Conservation (phyloP, 768 basidiomycete species). For the Phanerodontia chrysosporium region DNA sequence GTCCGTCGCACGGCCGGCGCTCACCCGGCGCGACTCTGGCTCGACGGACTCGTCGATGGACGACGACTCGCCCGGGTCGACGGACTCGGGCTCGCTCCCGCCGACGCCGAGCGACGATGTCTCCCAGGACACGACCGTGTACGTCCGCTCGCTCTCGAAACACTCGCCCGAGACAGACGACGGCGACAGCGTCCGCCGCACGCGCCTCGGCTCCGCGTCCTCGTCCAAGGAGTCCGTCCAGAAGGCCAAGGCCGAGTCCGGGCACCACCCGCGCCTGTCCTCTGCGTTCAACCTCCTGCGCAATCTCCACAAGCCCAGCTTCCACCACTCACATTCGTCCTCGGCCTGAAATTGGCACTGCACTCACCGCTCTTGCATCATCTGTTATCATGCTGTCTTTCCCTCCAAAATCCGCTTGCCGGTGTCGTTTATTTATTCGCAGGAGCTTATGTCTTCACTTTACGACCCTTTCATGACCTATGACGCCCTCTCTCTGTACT, state of each 20-base stretch:
- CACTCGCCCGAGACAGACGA: constrained; percentile 4
- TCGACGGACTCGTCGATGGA: constrained; percentile 9
- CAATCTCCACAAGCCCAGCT: constrained; percentile 25
- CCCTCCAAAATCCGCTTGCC: not conserved
- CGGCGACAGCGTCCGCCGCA: not conserved
- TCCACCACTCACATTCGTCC: constrained; percentile 10
- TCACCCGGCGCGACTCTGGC: constrained; percentile 1
- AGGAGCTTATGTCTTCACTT: not conserved
- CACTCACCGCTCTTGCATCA: not conserved
- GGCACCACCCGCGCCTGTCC: constrained; percentile 12
- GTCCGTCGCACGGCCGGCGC: constrained; percentile 5
- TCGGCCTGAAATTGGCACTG: constrained; percentile 5
- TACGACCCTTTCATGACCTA: constrained; percentile 3
- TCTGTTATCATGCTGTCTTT: not conserved
- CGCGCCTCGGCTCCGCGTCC: not conserved
- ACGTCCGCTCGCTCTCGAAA: constrained; percentile 9
- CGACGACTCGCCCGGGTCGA: constrained; percentile 1
- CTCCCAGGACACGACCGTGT: constrained; percentile 3
- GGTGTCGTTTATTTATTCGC: not conserved
- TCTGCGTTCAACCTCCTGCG: constrained; percentile 26
- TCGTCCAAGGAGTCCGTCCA: not conserved
- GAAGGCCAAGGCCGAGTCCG: not conserved
- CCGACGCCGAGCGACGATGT: constrained; percentile 3
- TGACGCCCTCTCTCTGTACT: not conserved
- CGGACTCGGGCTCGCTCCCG: constrained; percentile 5